Conservation (phyloP, 1,284 basidiomycete genomes). For the Erythrobasidium hasegawianum region DNA sequence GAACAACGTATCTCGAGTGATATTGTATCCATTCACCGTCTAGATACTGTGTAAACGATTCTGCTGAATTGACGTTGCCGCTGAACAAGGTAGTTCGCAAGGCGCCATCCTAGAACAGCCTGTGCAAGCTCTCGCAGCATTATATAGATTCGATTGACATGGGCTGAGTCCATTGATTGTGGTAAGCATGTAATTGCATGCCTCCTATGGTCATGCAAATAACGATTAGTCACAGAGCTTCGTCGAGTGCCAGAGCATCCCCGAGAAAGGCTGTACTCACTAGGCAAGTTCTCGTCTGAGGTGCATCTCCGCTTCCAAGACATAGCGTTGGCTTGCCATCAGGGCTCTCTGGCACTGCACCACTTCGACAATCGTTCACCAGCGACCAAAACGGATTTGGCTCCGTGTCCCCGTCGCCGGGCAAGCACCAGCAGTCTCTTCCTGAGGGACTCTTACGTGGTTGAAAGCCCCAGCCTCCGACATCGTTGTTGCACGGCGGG, state of each 20-base stretch:
- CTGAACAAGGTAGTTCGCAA: conserved; percentile 10
- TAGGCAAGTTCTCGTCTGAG: conserved; percentile 6
- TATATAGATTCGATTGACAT: conserved; percentile 14
- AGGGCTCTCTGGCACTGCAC: not conserved
- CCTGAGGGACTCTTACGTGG: conserved; percentile 7
- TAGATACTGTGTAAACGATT: too few relatives aligned
- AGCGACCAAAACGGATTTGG: too few relatives aligned
- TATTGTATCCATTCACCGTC: conserved; percentile 10
- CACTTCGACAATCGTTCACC: too few relatives aligned
- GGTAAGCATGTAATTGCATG: conserved; percentile 26
- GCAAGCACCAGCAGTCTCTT: conserved; percentile 3
- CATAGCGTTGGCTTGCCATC: conserved; percentile 14
- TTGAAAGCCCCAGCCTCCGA: not conserved
- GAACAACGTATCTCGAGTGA: too few relatives aligned
- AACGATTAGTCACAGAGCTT: too few relatives aligned
- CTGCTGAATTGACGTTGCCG: not conserved
- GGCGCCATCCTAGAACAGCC: conserved; percentile 7
- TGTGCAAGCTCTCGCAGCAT: conserved; percentile 10
- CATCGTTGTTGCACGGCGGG: conserved; percentile 12
- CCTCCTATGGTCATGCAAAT: not conserved
- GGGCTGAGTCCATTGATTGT: conserved; percentile 13
- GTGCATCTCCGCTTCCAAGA: conserved; percentile 3
- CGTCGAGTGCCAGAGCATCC: too few relatives aligned
- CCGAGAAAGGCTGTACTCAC: not conserved
- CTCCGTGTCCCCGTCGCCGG: not conserved